A percentile compares a stretch with the other conserved stretches of the same genome.
phyloP scores from a whole-genome alignment of 2,329 filamentous ascomycete species.

The Neofusicoccum kwambonambiense region DNA sequence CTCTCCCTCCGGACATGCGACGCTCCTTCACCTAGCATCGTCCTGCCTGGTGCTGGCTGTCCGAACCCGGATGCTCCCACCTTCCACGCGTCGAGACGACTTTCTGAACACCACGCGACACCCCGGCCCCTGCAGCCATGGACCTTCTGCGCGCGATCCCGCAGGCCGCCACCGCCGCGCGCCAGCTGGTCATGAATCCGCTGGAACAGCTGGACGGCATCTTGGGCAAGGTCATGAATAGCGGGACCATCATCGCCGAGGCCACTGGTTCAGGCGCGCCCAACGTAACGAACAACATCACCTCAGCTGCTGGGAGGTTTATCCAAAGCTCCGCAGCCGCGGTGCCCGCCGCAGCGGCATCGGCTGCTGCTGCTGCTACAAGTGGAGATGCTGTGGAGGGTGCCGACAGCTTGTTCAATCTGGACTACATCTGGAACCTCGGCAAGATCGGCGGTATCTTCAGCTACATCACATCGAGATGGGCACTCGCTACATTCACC shows the following conservation, averaged over 20 bases:
- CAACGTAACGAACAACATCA: constrained; percentile 37
- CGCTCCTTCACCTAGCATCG: constrained; percentile 1
- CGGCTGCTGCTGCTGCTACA: constrained; percentile 34
- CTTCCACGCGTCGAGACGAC: neutral
- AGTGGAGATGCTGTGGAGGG: constrained; percentile 28
- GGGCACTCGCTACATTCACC: constrained; percentile 84
- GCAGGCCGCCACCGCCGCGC: constrained; percentile 14
- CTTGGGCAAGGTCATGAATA: constrained; percentile 24
- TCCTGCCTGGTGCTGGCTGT: constrained; percentile 11
- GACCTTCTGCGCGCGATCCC: constrained; percentile 7
- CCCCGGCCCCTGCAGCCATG: constrained; percentile 1
- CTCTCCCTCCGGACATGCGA: neutral
- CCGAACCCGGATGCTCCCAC: constrained; percentile 10
- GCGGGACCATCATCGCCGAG: constrained; percentile 60
- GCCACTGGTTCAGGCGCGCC: constrained; percentile 42
- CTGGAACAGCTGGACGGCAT: constrained; percentile 15
- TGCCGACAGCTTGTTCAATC: constrained; percentile 41
- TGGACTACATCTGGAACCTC: constrained; percentile 39
- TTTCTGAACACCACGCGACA: constrained; percentile 9
- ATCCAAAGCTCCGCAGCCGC: constrained; percentile 48
- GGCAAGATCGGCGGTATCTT: constrained; percentile 83
- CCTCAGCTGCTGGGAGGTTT: constrained; percentile 40
- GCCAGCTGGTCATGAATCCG: constrained; percentile 15
- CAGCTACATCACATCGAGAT: constrained; percentile 85
- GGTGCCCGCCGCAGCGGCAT: constrained; percentile 37